phyloP scores from a whole-genome alignment of 2,329 filamentous ascomycete species.

The Chrysoporthe austroafricana region DNA sequence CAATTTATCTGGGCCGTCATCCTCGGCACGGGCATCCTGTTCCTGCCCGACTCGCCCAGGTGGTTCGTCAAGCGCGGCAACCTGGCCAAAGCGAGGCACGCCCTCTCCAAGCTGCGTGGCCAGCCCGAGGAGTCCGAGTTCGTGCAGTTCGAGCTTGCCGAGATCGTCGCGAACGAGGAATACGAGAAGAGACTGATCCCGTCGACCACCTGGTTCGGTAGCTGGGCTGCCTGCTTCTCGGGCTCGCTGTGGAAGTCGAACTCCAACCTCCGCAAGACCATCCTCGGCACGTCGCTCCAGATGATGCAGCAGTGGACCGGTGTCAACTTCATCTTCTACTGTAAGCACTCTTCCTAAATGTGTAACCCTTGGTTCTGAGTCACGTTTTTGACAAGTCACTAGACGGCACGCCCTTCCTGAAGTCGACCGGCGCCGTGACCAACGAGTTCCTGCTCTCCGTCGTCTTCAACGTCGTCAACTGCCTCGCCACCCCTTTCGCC shows the following conservation, averaged over 20 bases:
- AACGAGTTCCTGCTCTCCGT: conserved; percentile 74
- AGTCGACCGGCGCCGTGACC: conserved; percentile 34
- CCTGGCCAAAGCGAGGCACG: conserved; percentile 60
- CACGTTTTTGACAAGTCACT: neutral
- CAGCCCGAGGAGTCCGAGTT: conserved; percentile 67
- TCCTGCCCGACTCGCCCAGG: conserved; percentile 66
- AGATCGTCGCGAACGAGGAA: conserved; percentile 75
- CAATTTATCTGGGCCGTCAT: conserved; percentile 61
- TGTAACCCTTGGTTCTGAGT: no score
- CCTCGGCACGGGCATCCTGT: conserved; percentile 42
- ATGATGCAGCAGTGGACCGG: conserved; percentile 60
- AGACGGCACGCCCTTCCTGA: conserved; percentile 69
- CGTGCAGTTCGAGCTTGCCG: conserved; percentile 70
- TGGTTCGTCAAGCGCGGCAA: conserved; percentile 72
- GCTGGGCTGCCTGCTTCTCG: conserved; percentile 63
- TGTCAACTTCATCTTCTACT: conserved; percentile 77
- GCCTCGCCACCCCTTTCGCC: conserved; percentile 70
- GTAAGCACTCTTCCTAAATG: conserved; percentile 31
- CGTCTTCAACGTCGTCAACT: conserved; percentile 78
- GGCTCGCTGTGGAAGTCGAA: conserved; percentile 59
- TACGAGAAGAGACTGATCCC: conserved; percentile 68
- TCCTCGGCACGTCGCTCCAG: conserved; percentile 60
- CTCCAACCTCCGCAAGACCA: conserved; percentile 60
- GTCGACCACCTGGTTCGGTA: conserved; percentile 57
- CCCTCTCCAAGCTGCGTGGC: conserved; percentile 65